Evolutionary conservation across 75 land plant species (phyloP).

Genomic region (Pinus tabuliformis): DNA sequence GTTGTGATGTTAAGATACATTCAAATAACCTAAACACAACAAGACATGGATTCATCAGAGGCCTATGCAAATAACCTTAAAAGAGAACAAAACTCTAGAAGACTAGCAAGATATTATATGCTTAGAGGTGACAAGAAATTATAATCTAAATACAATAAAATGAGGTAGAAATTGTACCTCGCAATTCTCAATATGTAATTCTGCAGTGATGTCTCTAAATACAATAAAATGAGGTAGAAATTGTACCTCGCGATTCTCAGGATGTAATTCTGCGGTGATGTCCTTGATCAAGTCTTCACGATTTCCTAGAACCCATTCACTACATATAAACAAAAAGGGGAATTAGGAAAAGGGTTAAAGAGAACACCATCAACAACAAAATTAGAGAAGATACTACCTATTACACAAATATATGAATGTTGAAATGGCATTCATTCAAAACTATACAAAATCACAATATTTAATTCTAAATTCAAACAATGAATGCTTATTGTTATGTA

Average conservation of each 20-base stretch:
- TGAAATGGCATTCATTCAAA: not conserved
- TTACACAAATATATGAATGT: not conserved
- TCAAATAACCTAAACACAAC: no score
- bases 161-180: constrained; percentile 53
- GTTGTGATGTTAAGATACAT: no score
- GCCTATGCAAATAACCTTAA: not conserved
- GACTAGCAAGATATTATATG: not conserved
- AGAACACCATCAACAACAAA: not conserved
- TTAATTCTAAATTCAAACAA: not conserved
- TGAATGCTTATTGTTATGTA: not conserved
- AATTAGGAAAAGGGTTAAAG: constrained; percentile 3
- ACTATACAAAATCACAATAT: not conserved
- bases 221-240: not conserved
- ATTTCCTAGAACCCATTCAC: constrained; percentile 97
- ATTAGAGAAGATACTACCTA: not conserved
- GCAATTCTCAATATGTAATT: constrained; percentile 76
- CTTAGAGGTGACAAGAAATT: not conserved
- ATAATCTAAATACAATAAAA: not conserved
- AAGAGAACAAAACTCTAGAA: not conserved
- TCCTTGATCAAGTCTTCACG: constrained; percentile 95
- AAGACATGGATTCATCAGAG: not conserved
- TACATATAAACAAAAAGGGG: constrained; percentile 20
- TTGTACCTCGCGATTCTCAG: constrained; percentile 85
- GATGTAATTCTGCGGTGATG: constrained; percentile 73
- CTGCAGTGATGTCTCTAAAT: constrained; percentile 52